Percentiles rank a stretch among this genome's conserved stretches.
Evolutionary conservation across 495 filamentous ascomycete genomes (phyloP).

Genomic region (Talaromyces adpressus): DNA sequence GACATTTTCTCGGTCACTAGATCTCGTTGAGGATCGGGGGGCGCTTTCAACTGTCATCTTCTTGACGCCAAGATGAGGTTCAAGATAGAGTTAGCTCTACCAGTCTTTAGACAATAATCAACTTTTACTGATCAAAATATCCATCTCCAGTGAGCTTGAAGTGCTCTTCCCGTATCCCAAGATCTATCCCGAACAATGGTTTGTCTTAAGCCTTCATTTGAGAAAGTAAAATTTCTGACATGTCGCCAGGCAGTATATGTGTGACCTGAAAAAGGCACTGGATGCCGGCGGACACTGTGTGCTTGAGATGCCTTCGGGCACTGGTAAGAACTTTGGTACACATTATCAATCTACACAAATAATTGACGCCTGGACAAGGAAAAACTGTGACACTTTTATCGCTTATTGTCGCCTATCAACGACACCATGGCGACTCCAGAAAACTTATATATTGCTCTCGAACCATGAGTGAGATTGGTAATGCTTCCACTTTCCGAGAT

Average conservation of each 20-base stretch:
- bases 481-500: constrained; percentile 19
- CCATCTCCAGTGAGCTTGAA: constrained; percentile 63
- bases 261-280: constrained; percentile 92
- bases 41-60: constrained; percentile 11
- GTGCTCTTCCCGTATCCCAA: constrained; percentile 95
- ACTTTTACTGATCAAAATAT: background rate
- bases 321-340: constrained; percentile 40
- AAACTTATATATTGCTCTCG: constrained; percentile 99
- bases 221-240: constrained; percentile 14
- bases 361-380: background rate
- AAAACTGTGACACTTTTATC: constrained; percentile 96
- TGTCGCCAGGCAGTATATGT: constrained; percentile 68
- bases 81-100: constrained; percentile 73
- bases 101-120: constrained; percentile 5
- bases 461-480: constrained; percentile 41
- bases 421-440: constrained; percentile 79
- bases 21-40: background rate
- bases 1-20: background rate
- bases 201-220: background rate
- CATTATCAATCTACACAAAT: background rate
- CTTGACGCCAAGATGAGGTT: constrained; percentile 72
- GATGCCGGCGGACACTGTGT: constrained; percentile 94
- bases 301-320: constrained; percentile 99
- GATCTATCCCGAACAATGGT: constrained; percentile 99
- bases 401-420: constrained; percentile 93